Percentiles rank a stretch among this genome's conserved stretches.
Evolutionary conservation across 2,329 filamentous ascomycete genomes (phyloP).

Genomic region (Diplocarpon mali): DNA sequence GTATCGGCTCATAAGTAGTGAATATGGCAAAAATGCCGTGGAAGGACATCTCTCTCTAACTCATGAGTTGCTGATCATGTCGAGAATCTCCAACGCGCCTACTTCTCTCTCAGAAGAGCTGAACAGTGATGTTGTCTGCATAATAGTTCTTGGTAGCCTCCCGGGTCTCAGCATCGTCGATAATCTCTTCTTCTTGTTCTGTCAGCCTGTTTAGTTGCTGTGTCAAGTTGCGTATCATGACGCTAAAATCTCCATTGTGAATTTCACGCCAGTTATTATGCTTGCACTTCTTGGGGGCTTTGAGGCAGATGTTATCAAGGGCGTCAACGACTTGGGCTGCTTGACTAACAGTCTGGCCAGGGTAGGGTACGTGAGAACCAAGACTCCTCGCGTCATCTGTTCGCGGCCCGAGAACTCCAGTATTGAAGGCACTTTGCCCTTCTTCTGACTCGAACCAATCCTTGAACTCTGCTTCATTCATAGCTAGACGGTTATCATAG

Average conservation of each 20-base stretch:
- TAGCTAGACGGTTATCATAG: conserved; percentile 24
- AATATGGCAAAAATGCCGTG: no score
- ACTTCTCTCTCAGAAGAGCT: conserved; percentile 1
- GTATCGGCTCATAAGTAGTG: no score
- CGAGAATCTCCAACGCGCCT: not conserved
- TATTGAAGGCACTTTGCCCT: conserved; percentile 18
- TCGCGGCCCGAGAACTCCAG: conserved; percentile 22
- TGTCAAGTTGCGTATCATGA: conserved; percentile 3
- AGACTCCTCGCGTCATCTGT: conserved; percentile 18
- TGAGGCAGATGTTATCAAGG: conserved; percentile 23
- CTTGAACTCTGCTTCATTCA: conserved; percentile 23
- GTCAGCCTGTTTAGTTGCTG: conserved; percentile 15
- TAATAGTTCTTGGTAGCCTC: conserved; percentile 23
- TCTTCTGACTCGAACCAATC: conserved; percentile 20
- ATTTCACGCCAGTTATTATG: conserved; percentile 21
- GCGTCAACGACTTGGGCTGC: conserved; percentile 9
- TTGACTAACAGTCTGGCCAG: conserved; percentile 11
- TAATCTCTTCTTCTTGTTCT: conserved; percentile 16
- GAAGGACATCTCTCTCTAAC: no score
- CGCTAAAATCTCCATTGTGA: conserved; percentile 16
- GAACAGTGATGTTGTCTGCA: conserved; percentile 18
- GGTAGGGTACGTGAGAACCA: conserved; percentile 10
- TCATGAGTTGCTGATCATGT: no score
- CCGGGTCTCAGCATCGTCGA: conserved; percentile 24
- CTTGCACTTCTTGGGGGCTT: conserved; percentile 18